phyloP scores from a whole-genome alignment of 1,284 basidiomycete species.

The Marasmius tenuissimus region DNA sequence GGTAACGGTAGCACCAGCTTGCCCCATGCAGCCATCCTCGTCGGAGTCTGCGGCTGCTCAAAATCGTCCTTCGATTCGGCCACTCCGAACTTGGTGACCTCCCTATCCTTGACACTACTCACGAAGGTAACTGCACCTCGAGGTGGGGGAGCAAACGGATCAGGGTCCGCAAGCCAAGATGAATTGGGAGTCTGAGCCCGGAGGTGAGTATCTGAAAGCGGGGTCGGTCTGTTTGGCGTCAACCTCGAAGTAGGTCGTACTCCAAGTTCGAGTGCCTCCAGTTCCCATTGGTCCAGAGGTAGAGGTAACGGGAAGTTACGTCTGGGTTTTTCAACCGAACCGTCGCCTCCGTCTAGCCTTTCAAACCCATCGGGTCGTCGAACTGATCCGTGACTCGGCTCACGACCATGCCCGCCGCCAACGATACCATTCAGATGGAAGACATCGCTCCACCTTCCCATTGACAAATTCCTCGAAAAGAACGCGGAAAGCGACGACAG shows the following conservation, averaged over 20 bases:
- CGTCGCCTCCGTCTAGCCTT: background rate
- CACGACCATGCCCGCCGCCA: background rate
- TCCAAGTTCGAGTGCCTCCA: background rate
- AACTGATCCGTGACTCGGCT: background rate
- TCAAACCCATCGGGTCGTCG: background rate
- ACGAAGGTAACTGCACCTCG: background rate
- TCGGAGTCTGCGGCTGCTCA: constrained; percentile 4
- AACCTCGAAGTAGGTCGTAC: background rate
- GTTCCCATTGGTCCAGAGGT: background rate
- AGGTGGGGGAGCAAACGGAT: background rate
- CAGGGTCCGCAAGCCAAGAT: background rate
- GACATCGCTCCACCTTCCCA: background rate
- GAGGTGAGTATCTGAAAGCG: background rate
- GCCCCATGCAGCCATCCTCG: constrained; percentile 17
- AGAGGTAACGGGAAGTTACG: background rate
- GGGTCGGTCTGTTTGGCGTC: background rate
- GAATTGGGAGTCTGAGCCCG: background rate
- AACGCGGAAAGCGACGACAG: background rate
- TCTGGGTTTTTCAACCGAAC: background rate
- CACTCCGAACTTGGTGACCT: background rate
- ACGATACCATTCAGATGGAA: background rate
- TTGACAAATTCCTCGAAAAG: background rate
- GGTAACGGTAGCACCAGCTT: constrained; percentile 12
- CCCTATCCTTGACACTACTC: background rate
- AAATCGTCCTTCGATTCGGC: background rate